Conservation (phyloP, 225 moss, liverwort and hornwort species). For the Pleurozium schreberi region DNA sequence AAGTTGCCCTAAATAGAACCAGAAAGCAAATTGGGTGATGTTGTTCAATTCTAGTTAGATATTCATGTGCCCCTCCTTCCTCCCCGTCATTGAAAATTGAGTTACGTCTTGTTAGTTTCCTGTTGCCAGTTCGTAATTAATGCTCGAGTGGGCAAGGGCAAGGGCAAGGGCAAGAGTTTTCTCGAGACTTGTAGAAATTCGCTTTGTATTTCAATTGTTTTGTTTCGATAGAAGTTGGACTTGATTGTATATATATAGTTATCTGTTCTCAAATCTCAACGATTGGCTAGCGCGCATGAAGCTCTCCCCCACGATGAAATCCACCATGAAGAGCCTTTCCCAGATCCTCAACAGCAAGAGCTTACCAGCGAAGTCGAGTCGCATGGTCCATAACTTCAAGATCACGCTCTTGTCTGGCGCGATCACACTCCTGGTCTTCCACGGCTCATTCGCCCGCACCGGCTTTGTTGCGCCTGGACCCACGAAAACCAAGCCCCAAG, state of each 20-base stretch:
- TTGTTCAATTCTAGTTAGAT: background rate
- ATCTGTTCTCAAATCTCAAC: background rate
- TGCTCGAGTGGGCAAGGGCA: too few species aligned
- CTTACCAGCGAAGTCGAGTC: background rate
- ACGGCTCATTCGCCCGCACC: background rate
- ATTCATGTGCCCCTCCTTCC: background rate
- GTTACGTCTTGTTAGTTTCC: background rate
- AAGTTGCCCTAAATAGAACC: background rate
- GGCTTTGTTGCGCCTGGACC: background rate
- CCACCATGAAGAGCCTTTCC: background rate
- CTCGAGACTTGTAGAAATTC: background rate
- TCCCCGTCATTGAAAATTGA: background rate
- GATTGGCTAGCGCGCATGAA: background rate
- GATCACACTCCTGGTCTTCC: background rate
- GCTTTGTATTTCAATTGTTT: too few species aligned
- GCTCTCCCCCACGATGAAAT: background rate
- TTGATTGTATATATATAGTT: too few species aligned
- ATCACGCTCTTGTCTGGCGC: background rate
- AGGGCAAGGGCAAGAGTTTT: background rate
- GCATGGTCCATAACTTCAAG: background rate
- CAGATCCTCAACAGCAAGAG: background rate
- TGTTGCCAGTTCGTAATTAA: background rate
- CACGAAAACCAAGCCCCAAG: background rate
- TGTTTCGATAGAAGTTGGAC: background rate
- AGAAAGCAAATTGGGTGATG: background rate